These are phyloP conservation scores for Pisolithus thermaeus DNA, from an alignment of 1,284 basidiomycete species.

Conservation along the genomic window DNA sequence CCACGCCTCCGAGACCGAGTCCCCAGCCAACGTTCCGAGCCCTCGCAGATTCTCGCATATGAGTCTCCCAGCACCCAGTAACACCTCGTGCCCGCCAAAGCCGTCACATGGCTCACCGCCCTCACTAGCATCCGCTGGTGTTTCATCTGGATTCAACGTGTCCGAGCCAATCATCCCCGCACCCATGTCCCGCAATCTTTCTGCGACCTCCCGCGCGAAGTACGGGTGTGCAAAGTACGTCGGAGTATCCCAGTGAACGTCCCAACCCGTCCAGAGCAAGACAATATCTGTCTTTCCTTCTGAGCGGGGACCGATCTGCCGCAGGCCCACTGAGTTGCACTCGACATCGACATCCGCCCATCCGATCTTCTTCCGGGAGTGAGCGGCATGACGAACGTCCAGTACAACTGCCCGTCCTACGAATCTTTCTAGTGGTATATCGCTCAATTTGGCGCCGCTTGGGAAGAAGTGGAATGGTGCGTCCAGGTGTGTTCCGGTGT, in stretches of 20 bases:
- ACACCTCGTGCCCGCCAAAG: conserved; percentile 44
- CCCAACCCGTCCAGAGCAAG: conserved; percentile 59
- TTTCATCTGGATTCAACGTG: conserved; percentile 61
- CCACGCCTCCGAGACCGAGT: conserved; percentile 28
- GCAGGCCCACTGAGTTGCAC: background rate
- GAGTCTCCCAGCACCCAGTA: conserved; percentile 52
- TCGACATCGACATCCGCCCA: conserved; percentile 38
- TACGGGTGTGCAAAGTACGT: conserved; percentile 60
- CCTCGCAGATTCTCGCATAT: conserved; percentile 68
- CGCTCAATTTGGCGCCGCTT: conserved; percentile 47
- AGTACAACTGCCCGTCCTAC: conserved; percentile 47
- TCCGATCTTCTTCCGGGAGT: conserved; percentile 39
- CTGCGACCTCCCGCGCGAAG: conserved; percentile 47
- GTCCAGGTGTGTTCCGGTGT: conserved; percentile 64
- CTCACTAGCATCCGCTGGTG: conserved; percentile 23
- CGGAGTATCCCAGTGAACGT: conserved; percentile 43
- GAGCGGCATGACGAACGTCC: conserved; percentile 38
- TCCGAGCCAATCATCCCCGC: conserved; percentile 55
- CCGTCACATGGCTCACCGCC: conserved; percentile 8
- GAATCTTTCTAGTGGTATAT: conserved; percentile 46
- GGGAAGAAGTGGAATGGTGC: conserved; percentile 66
- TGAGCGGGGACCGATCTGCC: conserved; percentile 21
- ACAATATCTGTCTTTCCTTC: conserved; percentile 37
- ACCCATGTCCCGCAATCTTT: conserved; percentile 42
- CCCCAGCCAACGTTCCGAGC: conserved; percentile 32